Evolutionary conservation across 345 rosid species (phyloP).

Genomic region (Arabidopsis arenosa): DNA sequence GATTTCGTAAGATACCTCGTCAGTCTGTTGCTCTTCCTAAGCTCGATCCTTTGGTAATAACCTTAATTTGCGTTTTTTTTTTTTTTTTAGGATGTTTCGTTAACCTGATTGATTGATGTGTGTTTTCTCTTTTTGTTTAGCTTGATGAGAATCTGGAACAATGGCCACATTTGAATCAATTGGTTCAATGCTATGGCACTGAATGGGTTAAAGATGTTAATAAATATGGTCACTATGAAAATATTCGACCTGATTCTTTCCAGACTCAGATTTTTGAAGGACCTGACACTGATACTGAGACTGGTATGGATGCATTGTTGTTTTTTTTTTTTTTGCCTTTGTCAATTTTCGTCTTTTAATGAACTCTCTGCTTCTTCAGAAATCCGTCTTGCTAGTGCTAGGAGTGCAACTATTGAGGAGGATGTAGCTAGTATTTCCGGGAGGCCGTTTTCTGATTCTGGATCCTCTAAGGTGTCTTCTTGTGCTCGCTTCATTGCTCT

Average conservation of each 20-base stretch:
- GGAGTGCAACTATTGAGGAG: conserved; percentile 69
- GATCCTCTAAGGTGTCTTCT: conserved; percentile 55
- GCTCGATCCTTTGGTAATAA: conserved; percentile 46
- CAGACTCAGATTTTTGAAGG: conserved; percentile 94
- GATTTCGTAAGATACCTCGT: conserved; percentile 44
- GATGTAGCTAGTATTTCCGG: conserved; percentile 82
- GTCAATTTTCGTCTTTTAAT: neutral
- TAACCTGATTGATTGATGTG: neutral
- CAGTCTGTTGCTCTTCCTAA: conserved; percentile 45
- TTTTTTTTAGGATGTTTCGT: neutral
- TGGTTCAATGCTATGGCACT: conserved; percentile 81
- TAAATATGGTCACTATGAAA: conserved; percentile 91
- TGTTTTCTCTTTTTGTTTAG: conserved; percentile 44
- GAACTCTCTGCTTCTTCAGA: conserved; percentile 54
- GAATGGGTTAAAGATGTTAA: conserved; percentile 95
- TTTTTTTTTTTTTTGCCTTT: neutral
- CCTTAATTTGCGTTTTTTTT: neutral
- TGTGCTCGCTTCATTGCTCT: neutral
- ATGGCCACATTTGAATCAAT: conserved; percentile 95
- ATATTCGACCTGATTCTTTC: conserved; percentile 61
- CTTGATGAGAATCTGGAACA: conserved; percentile 88
- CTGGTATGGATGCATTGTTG: conserved; percentile 55
- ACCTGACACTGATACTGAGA: conserved; percentile 95
- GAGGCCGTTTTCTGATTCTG: conserved; percentile 66
- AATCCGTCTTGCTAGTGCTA: conserved; percentile 77